Evolutionary conservation across 1,284 basidiomycete species (phyloP), one percentile per base, ranked within the genome.

Genomic region (Cutaneotrichosporon sp.): DNA sequence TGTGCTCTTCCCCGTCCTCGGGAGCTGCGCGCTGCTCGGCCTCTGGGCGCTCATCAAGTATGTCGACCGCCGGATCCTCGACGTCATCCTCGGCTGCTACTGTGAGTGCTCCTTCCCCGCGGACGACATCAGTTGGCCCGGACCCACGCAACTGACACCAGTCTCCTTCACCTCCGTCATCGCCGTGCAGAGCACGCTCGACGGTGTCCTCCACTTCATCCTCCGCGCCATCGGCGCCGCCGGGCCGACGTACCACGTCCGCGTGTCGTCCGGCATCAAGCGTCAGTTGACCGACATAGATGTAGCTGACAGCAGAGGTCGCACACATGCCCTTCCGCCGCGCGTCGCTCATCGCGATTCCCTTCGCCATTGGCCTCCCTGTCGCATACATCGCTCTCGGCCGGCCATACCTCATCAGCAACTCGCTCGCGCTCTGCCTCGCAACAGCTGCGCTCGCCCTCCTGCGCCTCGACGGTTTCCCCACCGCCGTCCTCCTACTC

Each of bases 381-480:
- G 79, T 84, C 11, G 68, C 89, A 16, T 95, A 92, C 76, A 82
- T 83, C 59, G 81, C 86, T 54, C 83, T 84, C 22, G 73, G 82
- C 55, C 86, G 85, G 73, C 88, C 90, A 42, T 89, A 87, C 62
- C 72, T 93, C 31, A 80, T 93, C 25, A 90, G 88, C 45, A 89
- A 97, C 78, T 74, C 94, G 33, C 83, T 98, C 10, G 90, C 88
- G 0, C 50, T 52, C 50, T 90, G 91, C 0, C 91, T 97, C 73
- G 87, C 90, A 11, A 87, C 90, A 72, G 90, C 89, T 67, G 89
- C 92, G 1, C 82, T 99, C 58, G 85, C 87, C 25, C 79, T 95
- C 62, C 82, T 98, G 71, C 89, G 89, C 74, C 80, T 99, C 43
- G 95, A 99, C 79, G 90, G 89, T 20, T 97, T 98, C 83, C 81